Evolutionary conservation across 2,329 filamentous ascomycete genomes (phyloP), one percentile per base, ranked within the genome.

Genomic region (Nemania bipapillata): DNA sequence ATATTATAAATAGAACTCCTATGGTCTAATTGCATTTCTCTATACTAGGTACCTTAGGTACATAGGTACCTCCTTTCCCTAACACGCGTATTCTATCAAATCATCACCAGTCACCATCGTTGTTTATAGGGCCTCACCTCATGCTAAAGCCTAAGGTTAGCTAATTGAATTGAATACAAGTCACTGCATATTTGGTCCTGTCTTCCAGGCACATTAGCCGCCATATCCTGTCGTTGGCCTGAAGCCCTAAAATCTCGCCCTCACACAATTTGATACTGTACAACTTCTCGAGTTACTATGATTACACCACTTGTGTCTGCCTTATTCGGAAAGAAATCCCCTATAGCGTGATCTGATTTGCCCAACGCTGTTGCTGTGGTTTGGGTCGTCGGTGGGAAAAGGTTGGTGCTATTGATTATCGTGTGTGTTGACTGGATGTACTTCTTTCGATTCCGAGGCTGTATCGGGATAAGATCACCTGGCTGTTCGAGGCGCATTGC

Each of bases 291-390:
- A 24, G 65, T 71, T 1, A 73, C 68, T 59, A 68, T 65, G 6
- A 73, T 73, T 8, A 52, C 67, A 26, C 73, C 68, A 4, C 30
- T 65, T 20, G 68, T 50, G n/a, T 71, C 70, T 7, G 40, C 67
- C 35, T 58, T 69, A 22, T 71, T 64, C 12, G 69, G 70, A 50
- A 70, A 73, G 55, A 71, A 66, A 54, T 71, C 72, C n/a, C 72
- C 69, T 52, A 71, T 63, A 55, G 67, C 72, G 26, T n/a, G 15
- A 12, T 52, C 32, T 58, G 8, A 68, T n/a, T 65, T 63, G 26
- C 68, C 69, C 60, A 68, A 58, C n/a, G 17, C 56, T 17, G 62
- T 37, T 9, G 68, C 69, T 11, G 70, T 71, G 15, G 55, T 68
- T 11, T 35, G 65, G 47, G 67, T 74, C 40, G 73, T 71, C 61